Base-by-base conservation (phyloP, 2,329 filamentous ascomycete species). In the Calonectria naviculata region DNA sequence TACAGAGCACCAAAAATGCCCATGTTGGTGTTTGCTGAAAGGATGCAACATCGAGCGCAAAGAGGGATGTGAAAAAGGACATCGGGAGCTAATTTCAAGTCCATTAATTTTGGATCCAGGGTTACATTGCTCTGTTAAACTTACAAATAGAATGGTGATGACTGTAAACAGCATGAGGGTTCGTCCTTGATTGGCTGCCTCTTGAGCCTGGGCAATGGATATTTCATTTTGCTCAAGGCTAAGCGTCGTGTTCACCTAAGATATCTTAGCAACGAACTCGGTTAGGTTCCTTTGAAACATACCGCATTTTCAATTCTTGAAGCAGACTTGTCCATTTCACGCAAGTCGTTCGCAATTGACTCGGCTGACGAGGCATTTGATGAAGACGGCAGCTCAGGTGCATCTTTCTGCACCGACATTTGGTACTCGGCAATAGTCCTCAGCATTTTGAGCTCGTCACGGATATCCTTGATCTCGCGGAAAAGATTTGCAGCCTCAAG, bases 401-500 rank as follows among this genome's bases (percentile, higher is more conserved):
- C 52, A 4, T 38, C 41, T 4, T 44, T 29, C 24, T 77, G 67
- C 4, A 75, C 68, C 2, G 29, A 54, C 15, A 36, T 15, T 29
- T 78, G 76, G 7, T 63, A 66, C 24, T 67, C 44, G 0, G 69
- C 75, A 10, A 71, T 65, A 0, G 73, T 47, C 7, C 66, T 70
- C 3, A 75, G 64, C 15, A 77, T 78, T 9, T 75, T 75, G 0
- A 78, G 52, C 66, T 78, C 76, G 3, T 78, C 75, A 1, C 76
- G 75, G 13, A 78, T 63, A 31, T 78, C 77, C 62, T 78, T 78
- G 15, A 78, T 74, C 0, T 76, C 67, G 7, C 73, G 61, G 17
- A 64, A 70, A 1, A 74, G 64, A 6, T 66, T 24, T 6, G 64
- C 70, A 10, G 73, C 65, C 9, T 56, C 34, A 15, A 1, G 68